Conservation (phyloP, 305 asterid species). For the Fraxinus ornus region DNA sequence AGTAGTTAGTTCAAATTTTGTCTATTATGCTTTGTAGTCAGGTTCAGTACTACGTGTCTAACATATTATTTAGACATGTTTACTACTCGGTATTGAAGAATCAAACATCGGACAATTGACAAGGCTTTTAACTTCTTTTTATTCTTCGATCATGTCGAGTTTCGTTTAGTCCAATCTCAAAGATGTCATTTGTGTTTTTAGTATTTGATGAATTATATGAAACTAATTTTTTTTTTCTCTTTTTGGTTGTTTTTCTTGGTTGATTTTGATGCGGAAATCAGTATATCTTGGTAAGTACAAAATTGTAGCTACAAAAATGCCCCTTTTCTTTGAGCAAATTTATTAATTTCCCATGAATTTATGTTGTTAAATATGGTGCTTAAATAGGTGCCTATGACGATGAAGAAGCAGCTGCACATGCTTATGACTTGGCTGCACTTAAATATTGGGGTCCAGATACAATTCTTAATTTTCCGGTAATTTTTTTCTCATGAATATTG, state of each 20-base stretch:
- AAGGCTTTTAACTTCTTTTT: neutral
- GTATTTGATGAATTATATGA: neutral
- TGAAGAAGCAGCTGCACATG: conserved; percentile 85
- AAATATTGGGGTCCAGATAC: conserved; percentile 89
- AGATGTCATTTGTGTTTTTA: neutral
- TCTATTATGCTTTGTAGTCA: neutral
- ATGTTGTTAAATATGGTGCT: neutral
- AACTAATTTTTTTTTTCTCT: neutral
- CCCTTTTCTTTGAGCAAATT: neutral
- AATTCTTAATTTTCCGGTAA: conserved; percentile 77
- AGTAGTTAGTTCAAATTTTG: neutral
- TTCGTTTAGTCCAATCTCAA: neutral
- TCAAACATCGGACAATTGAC: neutral
- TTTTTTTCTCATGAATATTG: neutral
- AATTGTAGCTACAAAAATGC: neutral
- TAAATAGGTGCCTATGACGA: conserved; percentile 78
- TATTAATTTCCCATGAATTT: neutral
- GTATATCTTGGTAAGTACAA: conserved; percentile 73
- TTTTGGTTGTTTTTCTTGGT: neutral
- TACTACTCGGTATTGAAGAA: neutral
- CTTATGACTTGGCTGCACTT: conserved; percentile 89
- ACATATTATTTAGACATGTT: neutral
- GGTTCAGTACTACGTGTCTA: neutral
- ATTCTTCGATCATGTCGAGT: neutral
- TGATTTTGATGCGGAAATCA: conserved; percentile 37